A percentile compares a stretch with the other conserved stretches of the same genome.
phyloP scores from a whole-genome alignment of 2,329 filamentous ascomycete species.

The Arthroderma sp. region DNA sequence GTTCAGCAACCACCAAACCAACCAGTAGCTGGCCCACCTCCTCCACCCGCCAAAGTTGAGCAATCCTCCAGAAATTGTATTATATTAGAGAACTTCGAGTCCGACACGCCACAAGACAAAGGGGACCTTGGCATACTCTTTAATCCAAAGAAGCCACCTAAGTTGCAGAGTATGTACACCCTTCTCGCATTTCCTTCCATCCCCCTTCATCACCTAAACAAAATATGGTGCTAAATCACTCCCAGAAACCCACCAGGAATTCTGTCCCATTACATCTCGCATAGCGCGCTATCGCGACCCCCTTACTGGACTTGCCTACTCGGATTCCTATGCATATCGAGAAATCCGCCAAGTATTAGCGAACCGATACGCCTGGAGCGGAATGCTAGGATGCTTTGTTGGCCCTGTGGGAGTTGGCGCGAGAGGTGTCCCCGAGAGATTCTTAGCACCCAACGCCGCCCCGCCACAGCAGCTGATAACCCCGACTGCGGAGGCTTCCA shows the following conservation, averaged over 20 bases:
- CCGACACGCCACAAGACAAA: conserved; percentile 41
- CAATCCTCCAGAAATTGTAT: conserved; percentile 37
- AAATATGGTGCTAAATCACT: not conserved
- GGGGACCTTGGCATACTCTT: conserved; percentile 43
- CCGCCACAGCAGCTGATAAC: conserved; percentile 7
- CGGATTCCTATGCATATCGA: conserved; percentile 61
- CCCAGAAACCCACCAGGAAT: conserved; percentile 33
- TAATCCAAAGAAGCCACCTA: conserved; percentile 36
- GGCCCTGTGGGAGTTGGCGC: conserved; percentile 48
- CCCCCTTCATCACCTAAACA: conserved; percentile 4
- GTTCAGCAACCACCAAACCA: not conserved
- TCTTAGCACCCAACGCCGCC: conserved; percentile 31
- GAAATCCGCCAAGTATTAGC: conserved; percentile 62
- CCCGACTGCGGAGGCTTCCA: not conserved
- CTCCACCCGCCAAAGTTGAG: conserved; percentile 6
- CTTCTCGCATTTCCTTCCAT: not conserved
- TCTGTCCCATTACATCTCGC: conserved; percentile 73
- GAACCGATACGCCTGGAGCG: conserved; percentile 72
- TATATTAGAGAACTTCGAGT: conserved; percentile 46
- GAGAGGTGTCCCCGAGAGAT: conserved; percentile 69
- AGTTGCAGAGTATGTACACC: conserved; percentile 33
- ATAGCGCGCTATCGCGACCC: conserved; percentile 77
- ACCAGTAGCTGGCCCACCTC: not conserved
- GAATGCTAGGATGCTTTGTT: conserved; percentile 68
- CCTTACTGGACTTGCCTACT: conserved; percentile 67